Evolutionary conservation across 352 stramenopile species (phyloP), one percentile per base, ranked within the genome.

Genomic region (Pythium chondricola): DNA sequence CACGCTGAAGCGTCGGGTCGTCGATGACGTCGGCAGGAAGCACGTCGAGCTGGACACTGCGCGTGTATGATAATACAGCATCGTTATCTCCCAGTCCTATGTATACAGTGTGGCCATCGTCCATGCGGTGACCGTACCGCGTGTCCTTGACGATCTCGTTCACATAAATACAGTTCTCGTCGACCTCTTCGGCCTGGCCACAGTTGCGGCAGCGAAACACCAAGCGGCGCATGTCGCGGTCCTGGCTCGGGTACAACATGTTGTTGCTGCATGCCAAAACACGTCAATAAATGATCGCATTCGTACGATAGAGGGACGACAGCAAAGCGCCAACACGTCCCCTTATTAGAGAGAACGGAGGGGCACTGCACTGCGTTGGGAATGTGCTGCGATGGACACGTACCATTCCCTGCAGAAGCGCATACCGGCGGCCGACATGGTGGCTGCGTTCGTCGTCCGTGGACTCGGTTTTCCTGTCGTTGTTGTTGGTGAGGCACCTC

Each of bases 101-200:
- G n/a, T n/a, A n/a, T n/a, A n/a, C n/a, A n/a, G n/a, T n/a, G n/a
- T n/a, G n/a, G n/a, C n/a, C n/a, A n/a, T n/a, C n/a, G n/a, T n/a
- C n/a, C n/a, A n/a, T n/a, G n/a, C n/a, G n/a, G n/a, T n/a, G 16
- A 33, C 24, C 71, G 65, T 48, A 91, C 80, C 83, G 78, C 26
- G 78, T 86, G 67, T 94, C 83, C 65, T 89, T 92, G 41, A 94
- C 83, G 52, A 94, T 67, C 56, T 94, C 81, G 62, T 94, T 94
- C 31, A 74, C 83, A 85, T 94, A 94, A 86, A 94, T 94, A 88
- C 83, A 94, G 67, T 84, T 85, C 61, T 94, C 80, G 32, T 89
- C 78, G 42, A 94, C 78, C 43, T 92, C 78, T 52, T 94, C 83
- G 24, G 78, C 71, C 65, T 94, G 83, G 13, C 83, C 80, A 46